Percentiles rank a stretch among this genome's conserved stretches.
Evolutionary conservation across 1,284 basidiomycete species (phyloP).

Genomic region (Microbotryum scabiosae): DNA sequence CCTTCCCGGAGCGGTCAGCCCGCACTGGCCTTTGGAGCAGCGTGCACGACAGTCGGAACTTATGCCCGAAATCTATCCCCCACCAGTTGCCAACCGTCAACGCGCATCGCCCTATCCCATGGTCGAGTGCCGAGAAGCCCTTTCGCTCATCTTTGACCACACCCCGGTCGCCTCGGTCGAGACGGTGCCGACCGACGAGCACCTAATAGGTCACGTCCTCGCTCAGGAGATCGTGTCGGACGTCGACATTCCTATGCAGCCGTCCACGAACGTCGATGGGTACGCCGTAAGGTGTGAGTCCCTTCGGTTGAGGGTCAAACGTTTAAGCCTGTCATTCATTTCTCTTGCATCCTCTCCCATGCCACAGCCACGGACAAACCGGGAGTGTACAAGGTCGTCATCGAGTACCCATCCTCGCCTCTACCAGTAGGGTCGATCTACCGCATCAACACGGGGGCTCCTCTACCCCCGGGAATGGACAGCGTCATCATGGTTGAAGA

Average conservation of each 20-base stretch:
- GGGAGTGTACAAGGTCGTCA: slow-evolving; percentile 63
- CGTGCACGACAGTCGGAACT: slow-evolving; percentile 9
- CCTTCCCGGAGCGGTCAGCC: slow-evolving; percentile 55
- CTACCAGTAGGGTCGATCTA: slow-evolving; percentile 54
- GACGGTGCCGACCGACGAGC: slow-evolving; percentile 45
- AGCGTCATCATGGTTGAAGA: slow-evolving; percentile 87
- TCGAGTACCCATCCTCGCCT: slow-evolving; percentile 39
- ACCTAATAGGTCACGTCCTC: slow-evolving; percentile 58
- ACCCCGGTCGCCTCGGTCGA: slow-evolving; percentile 45
- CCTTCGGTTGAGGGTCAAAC: background rate
- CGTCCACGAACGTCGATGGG: slow-evolving; percentile 77
- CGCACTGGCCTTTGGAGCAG: slow-evolving; percentile 7
- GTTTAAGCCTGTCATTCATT: background rate
- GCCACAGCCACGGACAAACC: slow-evolving; percentile 30
- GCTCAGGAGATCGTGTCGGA: slow-evolving; percentile 64
- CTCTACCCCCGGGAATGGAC: slow-evolving; percentile 64
- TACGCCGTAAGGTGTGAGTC: slow-evolving; percentile 64
- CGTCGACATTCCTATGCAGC: slow-evolving; percentile 44
- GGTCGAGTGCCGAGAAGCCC: slow-evolving; percentile 57
- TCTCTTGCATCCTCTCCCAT: background rate
- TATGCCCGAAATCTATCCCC: background rate
- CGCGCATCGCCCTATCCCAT: slow-evolving; percentile 68
- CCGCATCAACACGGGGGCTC: slow-evolving; percentile 69
- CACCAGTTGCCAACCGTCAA: slow-evolving; percentile 55
- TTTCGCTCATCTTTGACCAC: slow-evolving; percentile 51